Conservation (phyloP, 2,329 filamentous ascomycete species). For the Stachybotrys elegans region DNA sequence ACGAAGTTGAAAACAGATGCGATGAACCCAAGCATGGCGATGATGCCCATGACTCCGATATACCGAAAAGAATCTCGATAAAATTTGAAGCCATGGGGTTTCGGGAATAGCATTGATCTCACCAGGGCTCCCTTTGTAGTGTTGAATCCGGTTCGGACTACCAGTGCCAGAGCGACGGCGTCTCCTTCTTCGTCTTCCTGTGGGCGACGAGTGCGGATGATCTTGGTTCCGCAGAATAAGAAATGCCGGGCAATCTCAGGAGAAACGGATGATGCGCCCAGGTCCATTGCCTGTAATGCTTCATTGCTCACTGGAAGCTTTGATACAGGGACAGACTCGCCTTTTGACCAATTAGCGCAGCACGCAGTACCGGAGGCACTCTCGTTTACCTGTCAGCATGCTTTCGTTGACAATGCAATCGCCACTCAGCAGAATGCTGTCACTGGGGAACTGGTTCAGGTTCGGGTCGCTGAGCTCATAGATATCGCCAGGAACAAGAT, state of each 20-base stretch:
- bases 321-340: constrained; percentile 94
- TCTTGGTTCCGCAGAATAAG: constrained; percentile 91
- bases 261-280: constrained; percentile 76
- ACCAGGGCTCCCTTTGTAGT: constrained; percentile 96
- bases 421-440: constrained; percentile 84
- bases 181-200: constrained; percentile 83
- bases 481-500: constrained; percentile 90
- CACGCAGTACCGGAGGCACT: constrained; percentile 19
- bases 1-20: constrained; percentile 93
- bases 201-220: constrained; percentile 82
- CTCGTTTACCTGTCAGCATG: constrained; percentile 72
- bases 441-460: constrained; percentile 81
- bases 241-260: constrained; percentile 84
- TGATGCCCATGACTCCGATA: constrained; percentile 89
- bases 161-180: constrained; percentile 84
- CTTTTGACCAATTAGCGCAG: constrained; percentile 24
- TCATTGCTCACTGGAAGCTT: constrained; percentile 82
- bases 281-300: constrained; percentile 68
- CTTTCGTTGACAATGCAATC: constrained; percentile 99
- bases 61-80: constrained; percentile 97
- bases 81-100: constrained; percentile 97
- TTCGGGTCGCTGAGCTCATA: constrained; percentile 96
- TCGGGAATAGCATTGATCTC: constrained; percentile 96
- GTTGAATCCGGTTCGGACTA: constrained; percentile 91
- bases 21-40: constrained; percentile 82